Evolutionary conservation across 192 early-diverging fungal genomes (phyloP).

Genomic region (Geranomyces michiganensis): DNA sequence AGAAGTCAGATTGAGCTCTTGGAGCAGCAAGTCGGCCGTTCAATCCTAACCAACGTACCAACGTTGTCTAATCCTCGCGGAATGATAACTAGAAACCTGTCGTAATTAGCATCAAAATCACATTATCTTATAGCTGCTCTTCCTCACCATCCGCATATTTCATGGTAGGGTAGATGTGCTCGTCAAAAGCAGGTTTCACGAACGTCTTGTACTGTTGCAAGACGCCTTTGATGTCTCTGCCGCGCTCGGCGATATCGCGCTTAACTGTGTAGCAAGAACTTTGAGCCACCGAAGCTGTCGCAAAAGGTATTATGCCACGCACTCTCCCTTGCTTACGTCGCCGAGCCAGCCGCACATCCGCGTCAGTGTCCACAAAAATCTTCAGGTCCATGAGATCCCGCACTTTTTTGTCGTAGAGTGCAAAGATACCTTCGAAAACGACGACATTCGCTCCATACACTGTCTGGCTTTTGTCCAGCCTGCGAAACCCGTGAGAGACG

Average conservation of each 20-base stretch:
- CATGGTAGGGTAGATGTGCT: slow-evolving; percentile 89
- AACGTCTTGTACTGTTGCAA: slow-evolving; percentile 89
- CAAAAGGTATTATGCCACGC: neutral
- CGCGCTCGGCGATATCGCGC: slow-evolving; percentile 89
- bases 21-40: slow-evolving; percentile 11
- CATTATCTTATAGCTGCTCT: no score
- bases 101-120: no score
- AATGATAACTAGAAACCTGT: slow-evolving; percentile 62
- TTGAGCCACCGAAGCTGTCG: neutral
- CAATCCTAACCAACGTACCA: no score
- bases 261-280: slow-evolving; percentile 59
- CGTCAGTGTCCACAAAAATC: slow-evolving; percentile 95
- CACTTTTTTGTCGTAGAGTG: slow-evolving; percentile 82
- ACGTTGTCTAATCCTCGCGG: slow-evolving; percentile 88
- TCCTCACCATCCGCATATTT: slow-evolving; percentile 75
- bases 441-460: slow-evolving; percentile 95
- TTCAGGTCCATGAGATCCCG: slow-evolving; percentile 76
- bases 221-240: slow-evolving; percentile 83
- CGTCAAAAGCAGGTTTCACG: slow-evolving; percentile 94
- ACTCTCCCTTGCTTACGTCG: slow-evolving; percentile 60
- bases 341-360: slow-evolving; percentile 86
- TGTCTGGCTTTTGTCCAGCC: slow-evolving; percentile 61
- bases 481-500: neutral
- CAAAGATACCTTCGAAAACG: slow-evolving; percentile 98
- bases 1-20: no score